Evolutionary conservation across 2,329 filamentous ascomycete genomes (phyloP).

Genomic region (Karstenula rhodostoma): DNA sequence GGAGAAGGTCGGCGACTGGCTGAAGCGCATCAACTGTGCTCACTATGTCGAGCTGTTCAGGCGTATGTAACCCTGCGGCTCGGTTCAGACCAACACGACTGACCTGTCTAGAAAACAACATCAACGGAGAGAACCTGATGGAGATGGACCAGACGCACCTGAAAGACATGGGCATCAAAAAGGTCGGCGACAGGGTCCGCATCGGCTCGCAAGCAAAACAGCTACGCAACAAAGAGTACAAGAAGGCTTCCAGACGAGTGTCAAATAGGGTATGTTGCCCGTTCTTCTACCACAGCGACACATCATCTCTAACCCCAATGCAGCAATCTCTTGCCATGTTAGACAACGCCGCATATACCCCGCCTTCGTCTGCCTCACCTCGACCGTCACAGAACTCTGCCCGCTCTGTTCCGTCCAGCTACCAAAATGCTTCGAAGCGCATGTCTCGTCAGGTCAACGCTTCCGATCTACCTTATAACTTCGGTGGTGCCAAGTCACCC

Average conservation of each 20-base stretch:
- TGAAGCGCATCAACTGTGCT: constrained; percentile 88
- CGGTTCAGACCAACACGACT: constrained; percentile 15
- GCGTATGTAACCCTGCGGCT: constrained; percentile 53
- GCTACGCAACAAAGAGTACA: constrained; percentile 59
- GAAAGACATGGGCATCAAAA: constrained; percentile 98
- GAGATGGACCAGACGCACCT: constrained; percentile 97
- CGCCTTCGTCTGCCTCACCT: constrained; percentile 71
- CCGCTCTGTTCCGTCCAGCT: constrained; percentile 53
- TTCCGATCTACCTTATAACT: constrained; percentile 55
- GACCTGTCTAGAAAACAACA: constrained; percentile 75
- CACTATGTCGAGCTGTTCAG: constrained; percentile 92
- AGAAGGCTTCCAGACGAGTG: constrained; percentile 69
- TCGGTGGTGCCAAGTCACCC: constrained; percentile 59
- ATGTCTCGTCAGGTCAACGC: constrained; percentile 57
- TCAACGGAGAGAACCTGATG: constrained; percentile 94
- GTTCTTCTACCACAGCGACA: neutral
- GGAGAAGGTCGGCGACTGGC: constrained; percentile 88
- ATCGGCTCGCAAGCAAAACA: constrained; percentile 65
- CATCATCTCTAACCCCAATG: constrained; percentile 3
- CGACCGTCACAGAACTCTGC: constrained; percentile 64
- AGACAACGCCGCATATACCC: constrained; percentile 69
- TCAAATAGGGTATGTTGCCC: constrained; percentile 71
- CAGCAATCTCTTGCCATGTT: constrained; percentile 86
- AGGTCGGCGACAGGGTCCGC: constrained; percentile 93
- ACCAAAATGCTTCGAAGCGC: constrained; percentile 55